A percentile compares a stretch with the other conserved stretches of the same genome.
These are phyloP conservation scores for Eucalyptus globulus DNA, from an alignment of 345 rosid genomes.

Conservation along the genomic window DNA sequence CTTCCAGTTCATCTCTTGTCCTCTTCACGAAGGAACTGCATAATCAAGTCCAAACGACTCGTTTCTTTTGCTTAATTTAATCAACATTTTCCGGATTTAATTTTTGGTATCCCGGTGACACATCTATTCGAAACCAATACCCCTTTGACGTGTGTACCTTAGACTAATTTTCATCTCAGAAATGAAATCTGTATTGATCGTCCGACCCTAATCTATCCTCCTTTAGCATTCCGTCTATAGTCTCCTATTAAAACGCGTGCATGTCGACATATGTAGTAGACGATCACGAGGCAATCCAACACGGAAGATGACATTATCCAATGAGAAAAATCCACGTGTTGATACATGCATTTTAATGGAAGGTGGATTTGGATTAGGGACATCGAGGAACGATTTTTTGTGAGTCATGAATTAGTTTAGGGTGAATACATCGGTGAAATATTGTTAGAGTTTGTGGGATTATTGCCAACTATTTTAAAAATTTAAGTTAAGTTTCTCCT, in stretches of 20 bases:
- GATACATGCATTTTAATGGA: neutral
- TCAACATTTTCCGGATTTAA: neutral
- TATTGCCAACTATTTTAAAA: fast-evolving
- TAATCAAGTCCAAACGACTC: neutral
- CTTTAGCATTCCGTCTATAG: neutral
- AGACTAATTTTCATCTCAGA: no score
- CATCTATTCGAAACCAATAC: neutral
- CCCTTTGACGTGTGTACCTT: neutral
- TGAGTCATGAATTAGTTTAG: no score
- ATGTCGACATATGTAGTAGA: neutral
- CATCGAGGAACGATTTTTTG: fast-evolving
- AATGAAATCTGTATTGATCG: neutral
- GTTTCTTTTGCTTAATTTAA: neutral
- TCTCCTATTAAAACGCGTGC: neutral
- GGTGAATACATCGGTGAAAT: neutral
- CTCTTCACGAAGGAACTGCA: neutral
- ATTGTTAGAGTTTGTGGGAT: fast-evolving
- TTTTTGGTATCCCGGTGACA: neutral
- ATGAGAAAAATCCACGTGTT: neutral
- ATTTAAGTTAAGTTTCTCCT: no score
- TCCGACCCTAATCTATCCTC: neutral
- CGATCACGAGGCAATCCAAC: neutral
- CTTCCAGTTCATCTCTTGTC: neutral
- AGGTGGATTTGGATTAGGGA: neutral
- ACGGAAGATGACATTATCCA: neutral